Base-by-base conservation (phyloP, 352 stramenopile genomes). In the Saprolegnia diclina region DNA sequence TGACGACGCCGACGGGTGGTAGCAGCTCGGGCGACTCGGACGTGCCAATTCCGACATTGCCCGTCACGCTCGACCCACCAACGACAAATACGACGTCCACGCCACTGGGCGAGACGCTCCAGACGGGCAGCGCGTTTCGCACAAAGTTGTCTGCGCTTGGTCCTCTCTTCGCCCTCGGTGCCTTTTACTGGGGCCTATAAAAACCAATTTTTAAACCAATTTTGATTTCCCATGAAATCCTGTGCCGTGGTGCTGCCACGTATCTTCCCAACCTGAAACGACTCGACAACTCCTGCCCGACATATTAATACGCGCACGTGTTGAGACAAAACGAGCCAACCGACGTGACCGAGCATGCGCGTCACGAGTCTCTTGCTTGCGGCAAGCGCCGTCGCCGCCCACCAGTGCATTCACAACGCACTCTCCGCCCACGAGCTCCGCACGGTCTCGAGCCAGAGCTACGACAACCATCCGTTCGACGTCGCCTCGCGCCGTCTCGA, bases 391-490 rank as follows among this genome's bases (percentile, higher is more conserved):
- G 52, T 59, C 35, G 52, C 35, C 24, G 24, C 2, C 13, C 52
- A 59, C 35, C 4, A 59, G 35, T 59, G 52, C 35, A n/a, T 59
- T 19, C 52, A 59, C 35, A 59, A 59, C 35, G 11, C 52, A 3
- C 52, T 59, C 35, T 16, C n/a, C 4, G 24, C 11, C 4, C 52
- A 59, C 35, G 11, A 40, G 11, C 52, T 59, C 3, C 52, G 35
- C 24, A n/a, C 13, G 13, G 9, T 35, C 24, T 59, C 52, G 35
- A 59, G 24, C 19, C 52, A 59, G 35, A 40, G 13, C 11, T 69
- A 69, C 63, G 37, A 50, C 32, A 35, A 13, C 37, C 63, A 69
- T 40, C 63, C 63, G 4, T 66, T 56, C 24, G 59, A 54, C 19
- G 22, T 16, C n/a, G 22, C 1, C 7, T 22, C 16, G 18, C 63